Conservation (phyloP, 805 yeast species). For the Yarrowia sp. region DNA sequence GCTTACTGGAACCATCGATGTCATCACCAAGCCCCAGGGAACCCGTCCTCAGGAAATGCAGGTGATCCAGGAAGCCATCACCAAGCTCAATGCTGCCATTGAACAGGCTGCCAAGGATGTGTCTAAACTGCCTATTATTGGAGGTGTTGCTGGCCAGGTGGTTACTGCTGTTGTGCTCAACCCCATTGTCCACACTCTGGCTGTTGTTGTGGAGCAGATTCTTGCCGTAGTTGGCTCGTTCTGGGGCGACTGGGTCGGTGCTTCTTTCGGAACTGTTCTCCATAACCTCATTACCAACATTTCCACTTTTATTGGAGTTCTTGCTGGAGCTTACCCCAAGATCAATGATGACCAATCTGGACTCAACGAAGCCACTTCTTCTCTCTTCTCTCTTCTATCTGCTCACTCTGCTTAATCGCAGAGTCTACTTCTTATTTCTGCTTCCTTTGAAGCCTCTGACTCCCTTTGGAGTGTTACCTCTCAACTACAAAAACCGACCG, state of each 20-base stretch:
- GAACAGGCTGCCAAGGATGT: background rate
- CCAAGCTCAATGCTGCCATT: slow-evolving; percentile 8
- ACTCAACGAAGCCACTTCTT: background rate
- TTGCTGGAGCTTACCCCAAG: slow-evolving; percentile 19
- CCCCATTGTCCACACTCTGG: slow-evolving; percentile 12
- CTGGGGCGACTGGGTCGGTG: background rate
- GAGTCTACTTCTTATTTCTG: background rate
- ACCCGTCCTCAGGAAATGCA: slow-evolving; percentile 17
- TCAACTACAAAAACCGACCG: slow-evolving; percentile 4
- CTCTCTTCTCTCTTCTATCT: slow-evolving; percentile 2
- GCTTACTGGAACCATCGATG: background rate
- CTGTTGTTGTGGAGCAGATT: slow-evolving; percentile 12
- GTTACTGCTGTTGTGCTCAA: slow-evolving; percentile 14
- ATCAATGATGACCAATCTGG: slow-evolving; percentile 8
- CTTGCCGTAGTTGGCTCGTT: background rate
- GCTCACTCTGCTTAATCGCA: background rate
- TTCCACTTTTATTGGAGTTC: slow-evolving; percentile 2
- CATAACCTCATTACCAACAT: slow-evolving; percentile 17
- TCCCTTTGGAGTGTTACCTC: background rate
- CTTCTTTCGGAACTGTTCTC: slow-evolving; percentile 2
- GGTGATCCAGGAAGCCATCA: background rate
- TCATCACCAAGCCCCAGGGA: slow-evolving; percentile 22
- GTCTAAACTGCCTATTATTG: background rate
- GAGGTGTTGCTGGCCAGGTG: slow-evolving; percentile 7
- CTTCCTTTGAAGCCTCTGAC: background rate